Evolutionary conservation across 805 yeast species (phyloP).

Genomic region (Candida tammaniensis): DNA sequence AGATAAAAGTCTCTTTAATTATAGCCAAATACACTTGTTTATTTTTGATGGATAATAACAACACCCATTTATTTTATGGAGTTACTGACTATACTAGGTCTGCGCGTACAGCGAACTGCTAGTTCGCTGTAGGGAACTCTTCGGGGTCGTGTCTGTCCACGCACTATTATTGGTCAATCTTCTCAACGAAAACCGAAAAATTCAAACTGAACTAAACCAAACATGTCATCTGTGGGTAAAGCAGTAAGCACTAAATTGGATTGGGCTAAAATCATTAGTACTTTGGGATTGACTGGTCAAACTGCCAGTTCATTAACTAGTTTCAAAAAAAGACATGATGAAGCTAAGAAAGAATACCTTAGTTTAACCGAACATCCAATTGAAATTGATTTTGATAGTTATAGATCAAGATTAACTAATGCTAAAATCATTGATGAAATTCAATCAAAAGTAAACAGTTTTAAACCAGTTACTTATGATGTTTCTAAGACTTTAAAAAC

Average conservation of each 20-base stretch:
- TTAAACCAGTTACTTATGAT: constrained; percentile 84
- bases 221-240: constrained; percentile 42
- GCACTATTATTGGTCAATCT: constrained; percentile 15
- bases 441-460: constrained; percentile 69
- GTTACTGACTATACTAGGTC: too few relatives aligned
- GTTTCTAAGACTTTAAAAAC: constrained; percentile 86
- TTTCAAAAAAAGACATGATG: constrained; percentile 98
- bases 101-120: too few relatives aligned
- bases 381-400: constrained; percentile 75
- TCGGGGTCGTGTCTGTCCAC: too few relatives aligned
- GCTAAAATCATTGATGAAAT: constrained; percentile 73
- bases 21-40: too few relatives aligned
- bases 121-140: too few relatives aligned
- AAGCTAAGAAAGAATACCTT: constrained; percentile 81
- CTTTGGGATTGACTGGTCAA: constrained; percentile 88
- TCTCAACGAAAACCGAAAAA: constrained; percentile 7
- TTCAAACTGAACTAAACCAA: not conserved
- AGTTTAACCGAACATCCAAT: constrained; percentile 72
- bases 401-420: constrained; percentile 81
- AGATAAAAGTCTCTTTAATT: too few relatives aligned
- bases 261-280: constrained; percentile 88
- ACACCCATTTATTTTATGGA: too few relatives aligned
- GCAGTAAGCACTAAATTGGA: constrained; percentile 83
- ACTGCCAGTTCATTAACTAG: constrained; percentile 86
- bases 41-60: too few relatives aligned